These are phyloP conservation scores for Thuja plicata DNA, from an alignment of 83 land plant species.

Conservation along the genomic window DNA sequence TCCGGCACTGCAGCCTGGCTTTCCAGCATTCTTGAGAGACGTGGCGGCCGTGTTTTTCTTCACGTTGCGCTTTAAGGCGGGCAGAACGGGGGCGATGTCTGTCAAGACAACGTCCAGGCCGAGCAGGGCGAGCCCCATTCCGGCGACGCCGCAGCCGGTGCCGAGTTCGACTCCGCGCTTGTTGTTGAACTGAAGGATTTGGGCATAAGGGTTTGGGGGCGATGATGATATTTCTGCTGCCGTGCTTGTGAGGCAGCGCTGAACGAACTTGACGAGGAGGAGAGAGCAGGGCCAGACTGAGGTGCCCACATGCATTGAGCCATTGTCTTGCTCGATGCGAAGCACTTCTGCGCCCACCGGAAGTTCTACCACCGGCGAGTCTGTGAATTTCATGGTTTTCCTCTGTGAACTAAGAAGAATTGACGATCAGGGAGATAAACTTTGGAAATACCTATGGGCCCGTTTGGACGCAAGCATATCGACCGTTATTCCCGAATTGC, in stretches of 20 bases:
- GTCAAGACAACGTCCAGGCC: constrained; percentile 84
- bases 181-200: constrained; percentile 39
- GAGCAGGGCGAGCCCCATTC: constrained; percentile 78
- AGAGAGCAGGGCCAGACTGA: constrained; percentile 99
- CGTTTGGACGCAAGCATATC: too few relatives aligned
- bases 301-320: constrained; percentile 94
- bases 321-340: constrained; percentile 92
- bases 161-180: constrained; percentile 78
- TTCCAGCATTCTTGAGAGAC: constrained; percentile 31
- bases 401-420: too few relatives aligned
- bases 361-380: constrained; percentile 81
- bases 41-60: constrained; percentile 68
- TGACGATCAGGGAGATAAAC: too few relatives aligned
- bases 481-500: too few relatives aligned
- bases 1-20: constrained; percentile 26
- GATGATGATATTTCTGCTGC: not conserved
- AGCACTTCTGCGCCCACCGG: constrained; percentile 45
- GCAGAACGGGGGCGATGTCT: constrained; percentile 90
- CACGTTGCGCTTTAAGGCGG: constrained; percentile 84
- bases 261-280: constrained; percentile 88
- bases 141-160: constrained; percentile 93
- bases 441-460: too few relatives aligned
- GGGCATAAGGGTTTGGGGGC: constrained; percentile 40
- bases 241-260: constrained; percentile 41
- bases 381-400: constrained; percentile 74